phyloP scores from a whole-genome alignment of 2,329 filamentous ascomycete species.

The Blumeria hordei region DNA sequence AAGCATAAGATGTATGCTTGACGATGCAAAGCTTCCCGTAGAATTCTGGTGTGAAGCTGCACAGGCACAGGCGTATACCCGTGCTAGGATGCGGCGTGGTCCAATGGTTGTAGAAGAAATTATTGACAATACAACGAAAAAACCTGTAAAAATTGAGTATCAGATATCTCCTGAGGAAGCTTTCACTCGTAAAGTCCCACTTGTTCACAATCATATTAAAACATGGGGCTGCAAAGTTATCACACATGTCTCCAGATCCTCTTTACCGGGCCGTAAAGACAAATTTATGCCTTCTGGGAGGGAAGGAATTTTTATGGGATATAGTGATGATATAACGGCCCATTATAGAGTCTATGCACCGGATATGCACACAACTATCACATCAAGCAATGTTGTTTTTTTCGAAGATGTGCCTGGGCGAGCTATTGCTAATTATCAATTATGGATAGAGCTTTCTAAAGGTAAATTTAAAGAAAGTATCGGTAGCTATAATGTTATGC shows the following conservation, averaged over 20 bases:
- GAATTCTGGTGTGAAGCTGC: neutral
- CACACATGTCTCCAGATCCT: neutral
- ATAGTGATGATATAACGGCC: neutral
- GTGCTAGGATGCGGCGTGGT: neutral
- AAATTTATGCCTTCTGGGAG: conserved; percentile 1
- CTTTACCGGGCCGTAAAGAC: neutral
- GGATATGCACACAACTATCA: neutral
- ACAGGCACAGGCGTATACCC: conserved; percentile 1
- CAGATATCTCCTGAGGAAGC: neutral
- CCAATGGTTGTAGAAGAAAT: neutral
- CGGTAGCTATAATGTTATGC: neutral
- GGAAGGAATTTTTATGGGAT: conserved; percentile 1
- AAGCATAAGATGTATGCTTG: conserved; percentile 1
- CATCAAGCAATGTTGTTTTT: too few relatives aligned
- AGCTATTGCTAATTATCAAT: too few relatives aligned
- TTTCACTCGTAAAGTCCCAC: neutral
- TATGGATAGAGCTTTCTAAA: neutral
- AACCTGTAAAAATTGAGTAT: neutral
- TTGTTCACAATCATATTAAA: neutral
- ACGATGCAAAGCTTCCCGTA: conserved; percentile 1
- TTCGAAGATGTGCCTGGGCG: too few relatives aligned
- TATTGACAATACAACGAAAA: neutral
- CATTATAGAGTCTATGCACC: neutral
- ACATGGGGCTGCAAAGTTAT: neutral
- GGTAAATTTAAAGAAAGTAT: neutral